Evolutionary conservation across 2,329 filamentous ascomycete species (phyloP).

Genomic region (Stachybotrys echinatus): DNA sequence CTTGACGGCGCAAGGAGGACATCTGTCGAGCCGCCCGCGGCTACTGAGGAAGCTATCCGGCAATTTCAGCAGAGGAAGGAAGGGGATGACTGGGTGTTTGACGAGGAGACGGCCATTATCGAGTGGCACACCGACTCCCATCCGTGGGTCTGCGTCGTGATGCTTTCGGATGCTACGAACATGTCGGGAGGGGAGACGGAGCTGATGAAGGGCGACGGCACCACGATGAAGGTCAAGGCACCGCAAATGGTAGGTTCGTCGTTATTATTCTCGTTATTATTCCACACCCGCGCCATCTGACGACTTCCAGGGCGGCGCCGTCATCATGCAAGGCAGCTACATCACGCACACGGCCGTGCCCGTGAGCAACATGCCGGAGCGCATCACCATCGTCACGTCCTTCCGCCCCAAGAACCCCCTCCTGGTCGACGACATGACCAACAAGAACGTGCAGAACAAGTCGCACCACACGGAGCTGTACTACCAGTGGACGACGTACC

Average conservation of each 20-base stretch:
- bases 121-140: conserved; percentile 46
- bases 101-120: conserved; percentile 13
- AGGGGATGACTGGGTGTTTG: conserved; percentile 11
- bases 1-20: conserved; percentile 16
- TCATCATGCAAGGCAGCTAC: conserved; percentile 39
- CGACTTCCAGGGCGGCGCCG: conserved; percentile 33
- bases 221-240: conserved; percentile 16
- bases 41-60: conserved; percentile 9
- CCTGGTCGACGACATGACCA: conserved; percentile 34
- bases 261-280: too few species aligned
- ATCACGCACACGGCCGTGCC: conserved; percentile 37
- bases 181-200: conserved; percentile 38
- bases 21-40: conserved; percentile 19
- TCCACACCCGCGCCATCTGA: too few species aligned
- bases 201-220: conserved; percentile 16
- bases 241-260: conserved; percentile 15
- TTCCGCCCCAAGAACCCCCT: conserved; percentile 34
- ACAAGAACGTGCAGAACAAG: conserved; percentile 16
- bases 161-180: conserved; percentile 40
- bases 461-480: conserved; percentile 20
- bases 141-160: conserved; percentile 46
- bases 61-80: conserved; percentile 8
- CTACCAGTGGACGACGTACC: conserved; percentile 21
- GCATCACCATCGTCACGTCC: conserved; percentile 41
- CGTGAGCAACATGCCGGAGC: conserved; percentile 34